Evolutionary conservation across 2,329 filamentous ascomycete species (phyloP).

Genomic region (Acrodontium crateriforme): DNA sequence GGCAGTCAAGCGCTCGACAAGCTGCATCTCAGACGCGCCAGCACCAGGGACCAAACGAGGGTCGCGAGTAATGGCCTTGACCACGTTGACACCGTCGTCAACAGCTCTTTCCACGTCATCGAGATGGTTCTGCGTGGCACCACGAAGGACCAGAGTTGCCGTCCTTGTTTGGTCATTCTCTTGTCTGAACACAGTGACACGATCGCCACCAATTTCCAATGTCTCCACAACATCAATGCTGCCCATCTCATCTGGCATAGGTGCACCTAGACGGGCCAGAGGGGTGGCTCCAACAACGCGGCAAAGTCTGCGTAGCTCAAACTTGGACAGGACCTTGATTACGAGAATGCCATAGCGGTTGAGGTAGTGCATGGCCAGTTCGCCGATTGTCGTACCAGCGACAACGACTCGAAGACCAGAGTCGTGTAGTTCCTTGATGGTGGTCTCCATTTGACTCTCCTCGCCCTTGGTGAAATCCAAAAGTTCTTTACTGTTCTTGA

Average conservation of each 20-base stretch:
- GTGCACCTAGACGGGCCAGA: conserved; percentile 85
- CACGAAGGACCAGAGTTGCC: conserved; percentile 83
- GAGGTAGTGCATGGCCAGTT: conserved; percentile 92
- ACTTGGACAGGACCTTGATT: conserved; percentile 96
- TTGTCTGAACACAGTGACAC: conserved; percentile 96
- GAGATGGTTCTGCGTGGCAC: conserved; percentile 94
- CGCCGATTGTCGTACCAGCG: conserved; percentile 84
- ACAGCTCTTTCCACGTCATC: conserved; percentile 95
- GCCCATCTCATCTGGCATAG: conserved; percentile 99
- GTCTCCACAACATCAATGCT: conserved; percentile 91
- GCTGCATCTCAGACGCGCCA: conserved; percentile 85
- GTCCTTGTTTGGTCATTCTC: conserved; percentile 86
- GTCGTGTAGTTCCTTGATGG: conserved; percentile 92
- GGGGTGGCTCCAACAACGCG: conserved; percentile 92
- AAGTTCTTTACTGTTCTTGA: conserved; percentile 98
- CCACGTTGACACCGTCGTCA: conserved; percentile 94
- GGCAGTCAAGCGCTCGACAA: conserved; percentile 81
- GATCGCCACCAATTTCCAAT: conserved; percentile 91
- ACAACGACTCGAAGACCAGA: conserved; percentile 84
- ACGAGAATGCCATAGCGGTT: conserved; percentile 93
- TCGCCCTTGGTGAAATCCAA: conserved; percentile 96
- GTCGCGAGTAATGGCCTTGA: conserved; percentile 96
- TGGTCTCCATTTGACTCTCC: conserved; percentile 76
- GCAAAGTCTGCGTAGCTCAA: conserved; percentile 88
- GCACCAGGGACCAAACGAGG: conserved; percentile 82